A percentile compares a stretch with the other conserved stretches of the same genome.
Conservation (phyloP, 2,329 filamentous ascomycete species). For the Pestalotiopsis fici region DNA sequence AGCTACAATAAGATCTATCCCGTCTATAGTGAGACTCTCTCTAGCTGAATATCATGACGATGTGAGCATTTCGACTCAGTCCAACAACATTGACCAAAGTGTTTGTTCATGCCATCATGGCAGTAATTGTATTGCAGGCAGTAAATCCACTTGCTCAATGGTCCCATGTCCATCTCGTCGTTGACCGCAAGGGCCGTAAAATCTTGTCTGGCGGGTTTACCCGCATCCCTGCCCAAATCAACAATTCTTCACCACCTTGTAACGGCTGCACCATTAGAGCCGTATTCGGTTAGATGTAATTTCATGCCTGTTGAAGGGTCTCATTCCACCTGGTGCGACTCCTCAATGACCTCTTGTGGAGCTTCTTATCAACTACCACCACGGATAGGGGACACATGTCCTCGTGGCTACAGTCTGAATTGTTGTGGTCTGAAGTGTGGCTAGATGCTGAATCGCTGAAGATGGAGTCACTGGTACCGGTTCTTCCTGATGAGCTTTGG, state of each 20-base stretch:
- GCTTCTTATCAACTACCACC: not conserved
- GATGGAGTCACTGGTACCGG: not conserved
- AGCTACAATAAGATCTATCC: not conserved
- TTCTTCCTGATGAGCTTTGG: not conserved
- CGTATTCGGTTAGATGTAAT: not conserved
- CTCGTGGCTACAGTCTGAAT: not conserved
- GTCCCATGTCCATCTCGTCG: not conserved
- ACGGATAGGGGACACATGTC: not conserved
- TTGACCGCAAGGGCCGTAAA: not conserved
- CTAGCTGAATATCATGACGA: not conserved
- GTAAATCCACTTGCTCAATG: not conserved
- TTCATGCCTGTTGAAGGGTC: not conserved
- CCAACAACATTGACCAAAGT: not conserved
- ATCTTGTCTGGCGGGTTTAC: not conserved
- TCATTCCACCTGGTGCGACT: not conserved
- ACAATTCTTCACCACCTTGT: not conserved
- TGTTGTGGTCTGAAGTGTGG: not conserved
- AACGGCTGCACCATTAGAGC: not conserved
- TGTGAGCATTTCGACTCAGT: not conserved
- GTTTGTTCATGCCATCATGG: not conserved
- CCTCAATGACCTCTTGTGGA: not conserved
- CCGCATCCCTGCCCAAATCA: not conserved
- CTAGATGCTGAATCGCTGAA: not conserved
- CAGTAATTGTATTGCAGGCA: not conserved
- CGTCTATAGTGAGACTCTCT: not conserved